These are phyloP conservation scores for Zopfia rhizophila DNA, from an alignment of 2,329 filamentous ascomycete species.

Conservation along the genomic window DNA sequence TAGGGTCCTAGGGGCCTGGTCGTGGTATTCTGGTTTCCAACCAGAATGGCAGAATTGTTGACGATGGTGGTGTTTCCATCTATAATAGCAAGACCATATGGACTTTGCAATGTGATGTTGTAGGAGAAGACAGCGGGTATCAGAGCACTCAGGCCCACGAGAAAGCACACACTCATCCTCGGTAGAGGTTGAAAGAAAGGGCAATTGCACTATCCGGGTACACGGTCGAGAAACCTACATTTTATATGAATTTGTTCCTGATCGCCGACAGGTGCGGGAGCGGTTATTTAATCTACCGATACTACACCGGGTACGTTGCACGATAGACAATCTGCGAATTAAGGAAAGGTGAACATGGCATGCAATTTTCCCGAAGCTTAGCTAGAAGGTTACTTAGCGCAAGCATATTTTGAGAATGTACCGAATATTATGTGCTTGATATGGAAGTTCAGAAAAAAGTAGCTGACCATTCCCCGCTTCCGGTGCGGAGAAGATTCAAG, in stretches of 20 bases:
- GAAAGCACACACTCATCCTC: conserved; percentile 11
- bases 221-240: conserved; percentile 12
- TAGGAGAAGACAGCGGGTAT: conserved; percentile 16
- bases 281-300: conserved; percentile 30
- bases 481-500: no score
- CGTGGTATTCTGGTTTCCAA: conserved; percentile 28
- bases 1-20: no score
- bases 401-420: no score
- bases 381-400: no score
- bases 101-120: conserved; percentile 20
- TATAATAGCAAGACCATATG: conserved; percentile 25
- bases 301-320: conserved; percentile 21
- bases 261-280: conserved; percentile 11
- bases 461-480: no score
- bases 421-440: no score
- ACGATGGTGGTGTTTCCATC: conserved; percentile 29
- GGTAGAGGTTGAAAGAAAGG: neutral
- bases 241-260: conserved; percentile 23
- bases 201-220: conserved; percentile 4
- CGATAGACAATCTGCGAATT: conserved; percentile 20
- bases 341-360: no score
- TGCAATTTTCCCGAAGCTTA: no score
- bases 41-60: conserved; percentile 29
- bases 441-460: no score
- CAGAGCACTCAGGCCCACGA: conserved; percentile 18